Evolutionary conservation across 352 stramenopile species (phyloP).

Genomic region (Phytopythium litorale): DNA sequence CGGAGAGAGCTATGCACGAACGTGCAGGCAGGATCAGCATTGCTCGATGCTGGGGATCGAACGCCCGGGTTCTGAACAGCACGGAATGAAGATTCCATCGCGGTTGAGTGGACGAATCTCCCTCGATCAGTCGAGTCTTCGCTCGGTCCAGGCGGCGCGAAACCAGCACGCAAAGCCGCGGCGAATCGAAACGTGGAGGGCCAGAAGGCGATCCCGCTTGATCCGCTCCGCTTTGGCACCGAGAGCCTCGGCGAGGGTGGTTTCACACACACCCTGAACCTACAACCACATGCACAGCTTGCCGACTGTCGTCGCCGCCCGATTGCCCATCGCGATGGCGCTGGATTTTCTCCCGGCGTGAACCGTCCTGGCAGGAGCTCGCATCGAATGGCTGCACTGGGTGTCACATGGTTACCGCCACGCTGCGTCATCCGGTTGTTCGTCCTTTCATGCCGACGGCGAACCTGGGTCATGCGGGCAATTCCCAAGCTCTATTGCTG

Average conservation of each 20-base stretch:
- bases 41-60: too few relatives aligned
- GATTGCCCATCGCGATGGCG: neutral
- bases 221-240: neutral
- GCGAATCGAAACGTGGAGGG: neutral
- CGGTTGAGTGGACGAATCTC: neutral
- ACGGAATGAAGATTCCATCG: neutral
- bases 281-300: neutral
- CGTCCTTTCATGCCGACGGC: neutral
- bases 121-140: neutral
- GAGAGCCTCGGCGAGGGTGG: too few relatives aligned
- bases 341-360: neutral
- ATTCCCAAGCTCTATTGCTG: neutral
- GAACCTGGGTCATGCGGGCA: neutral
- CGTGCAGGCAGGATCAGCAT: neutral
- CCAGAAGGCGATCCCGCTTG: neutral
- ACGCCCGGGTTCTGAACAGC: neutral
- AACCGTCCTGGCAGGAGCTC: neutral
- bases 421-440: neutral
- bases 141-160: too few relatives aligned
- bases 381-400: neutral
- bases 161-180: neutral
- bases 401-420: neutral
- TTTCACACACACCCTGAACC: neutral
- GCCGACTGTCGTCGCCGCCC: too few relatives aligned
- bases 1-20: neutral